Percentiles rank a stretch among this genome's conserved stretches.
phyloP scores from a whole-genome alignment of 2,329 filamentous ascomycete genomes.

The Orbilia blumenaviensis region DNA sequence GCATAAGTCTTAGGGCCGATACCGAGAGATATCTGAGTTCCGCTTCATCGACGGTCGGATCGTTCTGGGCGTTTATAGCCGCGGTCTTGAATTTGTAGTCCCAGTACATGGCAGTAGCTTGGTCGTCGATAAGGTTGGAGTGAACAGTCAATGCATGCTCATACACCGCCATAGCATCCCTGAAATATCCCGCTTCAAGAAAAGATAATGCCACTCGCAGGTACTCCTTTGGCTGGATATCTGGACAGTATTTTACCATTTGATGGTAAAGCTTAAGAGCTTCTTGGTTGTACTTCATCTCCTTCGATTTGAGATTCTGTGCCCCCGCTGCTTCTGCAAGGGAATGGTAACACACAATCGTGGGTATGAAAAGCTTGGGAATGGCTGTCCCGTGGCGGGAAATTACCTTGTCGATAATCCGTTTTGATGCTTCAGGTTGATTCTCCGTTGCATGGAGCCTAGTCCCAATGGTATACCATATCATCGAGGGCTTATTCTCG shows the following conservation, averaged over 20 bases:
- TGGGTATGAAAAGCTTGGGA: constrained; percentile 38
- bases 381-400: constrained; percentile 8
- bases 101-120: constrained; percentile 42
- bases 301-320: constrained; percentile 33
- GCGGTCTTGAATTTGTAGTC: constrained; percentile 38
- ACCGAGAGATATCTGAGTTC: constrained; percentile 33
- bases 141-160: constrained; percentile 29
- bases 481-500: constrained; percentile 26
- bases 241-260: constrained; percentile 34
- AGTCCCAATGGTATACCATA: constrained; percentile 40
- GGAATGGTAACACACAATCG: constrained; percentile 45
- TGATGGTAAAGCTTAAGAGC: constrained; percentile 28
- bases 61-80: constrained; percentile 31
- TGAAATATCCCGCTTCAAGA: constrained; percentile 41
- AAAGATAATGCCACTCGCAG: constrained; percentile 45
- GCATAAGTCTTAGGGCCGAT: constrained; percentile 26
- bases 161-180: constrained; percentile 37
- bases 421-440: constrained; percentile 28
- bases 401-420: constrained; percentile 32
- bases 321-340: constrained; percentile 28
- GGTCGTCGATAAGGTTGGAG: constrained; percentile 36
- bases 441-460: constrained; percentile 47
- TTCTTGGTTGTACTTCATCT: constrained; percentile 34
- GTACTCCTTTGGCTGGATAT: constrained; percentile 39
- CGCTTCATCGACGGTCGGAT: constrained; percentile 4